Evolutionary conservation across 2,329 filamentous ascomycete species (phyloP), one percentile per base, ranked within the genome.

Genomic region (Monilinia polystroma): DNA sequence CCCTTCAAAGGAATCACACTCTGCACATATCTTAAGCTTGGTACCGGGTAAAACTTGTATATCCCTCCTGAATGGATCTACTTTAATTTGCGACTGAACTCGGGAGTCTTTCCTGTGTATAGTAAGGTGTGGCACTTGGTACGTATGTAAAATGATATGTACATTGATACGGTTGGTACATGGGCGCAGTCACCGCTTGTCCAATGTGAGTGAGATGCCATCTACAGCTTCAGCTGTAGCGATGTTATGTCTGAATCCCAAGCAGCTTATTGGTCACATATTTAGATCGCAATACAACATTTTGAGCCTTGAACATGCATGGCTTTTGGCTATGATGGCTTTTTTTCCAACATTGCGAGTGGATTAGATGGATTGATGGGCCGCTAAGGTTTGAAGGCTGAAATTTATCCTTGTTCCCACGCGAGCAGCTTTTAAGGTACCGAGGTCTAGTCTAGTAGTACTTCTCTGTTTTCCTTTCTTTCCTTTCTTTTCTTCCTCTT

Each of bases 131-230:
- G 8, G n/a, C 26, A 29, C n/a, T 20, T 29, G 29, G 2, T 11
- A 32, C 47, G 57, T 49, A 32, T 12, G n/a, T 35, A 59, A 23
- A 7, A 49, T n/a, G 20, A n/a, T 11, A 59, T 23, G 14, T 60
- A 29, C 57, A 29, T 35, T 20, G 29, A 49, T 49, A 60, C 14
- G 45, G 26, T 59, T 49, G 43, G 57, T 49, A 49, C 57, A 45
- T 49, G 26, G 53, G 54, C 63, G 63, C 63, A 65, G 63, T 52
- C 54, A 65, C 54, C 63, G 63, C 63, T 59, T 65, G 63, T 64
- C 63, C 43, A 45, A 65, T 59, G 63, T 35, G 18, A 63, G 49
- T 63, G 35, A 66, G 55, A 66, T 66, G 23, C 35, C 35, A 53
- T 43, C 54, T 43, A 38, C 20, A 43, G n/a, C 64, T 60, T 66